Evolutionary conservation across 2,329 filamentous ascomycete genomes (phyloP), one percentile per base, ranked within the genome.

Genomic region (Penicillium expansum): DNA sequence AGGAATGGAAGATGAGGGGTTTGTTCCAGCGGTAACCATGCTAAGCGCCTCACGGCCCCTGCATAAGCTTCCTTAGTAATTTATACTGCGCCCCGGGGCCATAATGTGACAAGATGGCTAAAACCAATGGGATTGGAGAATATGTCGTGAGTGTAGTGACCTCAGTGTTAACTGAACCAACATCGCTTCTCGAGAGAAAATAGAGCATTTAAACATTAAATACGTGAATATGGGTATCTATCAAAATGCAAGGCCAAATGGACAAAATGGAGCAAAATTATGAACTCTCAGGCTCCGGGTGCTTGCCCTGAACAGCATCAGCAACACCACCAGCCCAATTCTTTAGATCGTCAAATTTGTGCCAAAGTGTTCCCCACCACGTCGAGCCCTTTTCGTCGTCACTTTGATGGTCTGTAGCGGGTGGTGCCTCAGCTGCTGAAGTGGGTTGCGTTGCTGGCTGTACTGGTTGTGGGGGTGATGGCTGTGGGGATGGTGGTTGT

Each of bases 361-460:
- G 61, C 63, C 67, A 69, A 16, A 75, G n/a, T 0, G 64, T 65
- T 2, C 58, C 67, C 73, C 70, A 75, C 69, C 74, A 75, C 3
- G 60, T 65, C 4, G 62, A 52, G 1, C 44, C 57, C 8, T 64
- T 48, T 33, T 67, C 65, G 30, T 67, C 55, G 3, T 68, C 59
- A 37, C 56, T 61, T 11, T 63, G 58, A 9, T 65, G 13, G 3
- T 64, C 56, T 22, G 59, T 50, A 22, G 62, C 35, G 8, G 65
- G 54, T 11, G 43, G 47, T 29, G 33, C 4, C 16, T 50, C 32
- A 29, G 27, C 20, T 16, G 8, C 5, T 35, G 48, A 5, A 7
- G 41, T 39, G n/a, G 27, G 16, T 10, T 56, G 13, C 16, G 56
- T 18, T 33, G 50, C 18, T 35, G 53, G 22, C n/a, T 56, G 35